A percentile compares a stretch with the other conserved stretches of the same genome.
phyloP scores from a whole-genome alignment of 2,329 filamentous ascomycete species.

The Fusarium setosum region DNA sequence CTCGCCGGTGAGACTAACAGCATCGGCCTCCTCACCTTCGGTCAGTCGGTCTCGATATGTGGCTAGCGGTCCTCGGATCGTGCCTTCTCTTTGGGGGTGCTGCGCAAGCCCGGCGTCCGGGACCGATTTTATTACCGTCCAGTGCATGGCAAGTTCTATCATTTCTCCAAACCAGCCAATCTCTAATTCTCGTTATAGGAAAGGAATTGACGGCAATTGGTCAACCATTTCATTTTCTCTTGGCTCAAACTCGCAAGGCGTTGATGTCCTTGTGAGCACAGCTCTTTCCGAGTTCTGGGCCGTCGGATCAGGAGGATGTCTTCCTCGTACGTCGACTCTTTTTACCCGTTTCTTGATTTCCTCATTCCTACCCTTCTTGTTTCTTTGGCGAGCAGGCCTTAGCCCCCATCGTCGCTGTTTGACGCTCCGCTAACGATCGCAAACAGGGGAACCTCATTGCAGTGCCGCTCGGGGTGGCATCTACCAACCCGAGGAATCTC shows the following conservation, averaged over 20 bases:
- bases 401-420: background rate
- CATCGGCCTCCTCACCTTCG: background rate
- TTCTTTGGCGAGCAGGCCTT: too few species aligned
- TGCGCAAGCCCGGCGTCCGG: slow-evolving; percentile 31
- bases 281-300: slow-evolving; percentile 78
- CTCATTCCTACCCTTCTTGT: background rate
- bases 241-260: slow-evolving; percentile 52
- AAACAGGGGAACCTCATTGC: slow-evolving; percentile 62
- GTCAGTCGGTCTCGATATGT: slow-evolving; percentile 23
- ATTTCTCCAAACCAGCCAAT: too few species aligned
- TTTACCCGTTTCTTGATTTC: background rate
- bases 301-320: slow-evolving; percentile 68
- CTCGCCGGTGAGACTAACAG: slow-evolving; percentile 1
- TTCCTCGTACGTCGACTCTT: slow-evolving; percentile 53
- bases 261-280: slow-evolving; percentile 68
- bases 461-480: slow-evolving; percentile 66
- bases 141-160: slow-evolving; percentile 37
- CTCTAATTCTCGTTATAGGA: slow-evolving; percentile 53
- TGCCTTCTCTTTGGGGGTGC: slow-evolving; percentile 24
- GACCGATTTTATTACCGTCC: slow-evolving; percentile 34
- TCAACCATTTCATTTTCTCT: slow-evolving; percentile 71
- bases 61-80: slow-evolving; percentile 25
- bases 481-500: slow-evolving; percentile 65
- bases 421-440: slow-evolving; percentile 31
- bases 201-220: slow-evolving; percentile 77